Evolutionary conservation across 192 early-diverging fungal genomes (phyloP).

Genomic region (Haplosporangium gracile): DNA sequence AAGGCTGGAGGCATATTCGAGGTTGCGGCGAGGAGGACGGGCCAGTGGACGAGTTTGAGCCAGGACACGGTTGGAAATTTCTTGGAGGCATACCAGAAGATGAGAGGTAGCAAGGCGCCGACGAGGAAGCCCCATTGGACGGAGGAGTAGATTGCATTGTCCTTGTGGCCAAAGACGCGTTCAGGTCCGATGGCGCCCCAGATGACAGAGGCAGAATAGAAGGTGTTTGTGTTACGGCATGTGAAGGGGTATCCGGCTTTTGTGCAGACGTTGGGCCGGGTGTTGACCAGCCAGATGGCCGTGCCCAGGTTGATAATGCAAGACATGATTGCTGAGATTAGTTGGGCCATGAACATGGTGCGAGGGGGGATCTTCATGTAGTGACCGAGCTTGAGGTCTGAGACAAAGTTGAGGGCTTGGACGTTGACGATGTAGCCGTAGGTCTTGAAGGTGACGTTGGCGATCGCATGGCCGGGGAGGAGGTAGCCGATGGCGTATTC

Average conservation of each 20-base stretch:
- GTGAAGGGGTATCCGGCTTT: constrained; percentile 56
- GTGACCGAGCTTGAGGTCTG: constrained; percentile 82
- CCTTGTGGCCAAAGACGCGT: constrained; percentile 60
- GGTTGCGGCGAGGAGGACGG: constrained; percentile 60
- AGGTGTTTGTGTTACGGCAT: constrained; percentile 58
- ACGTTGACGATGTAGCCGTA: constrained; percentile 68
- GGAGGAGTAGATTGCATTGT: constrained; percentile 5
- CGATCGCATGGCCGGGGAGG: constrained; percentile 65
- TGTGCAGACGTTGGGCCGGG: constrained; percentile 57
- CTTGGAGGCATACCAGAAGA: constrained; percentile 64
- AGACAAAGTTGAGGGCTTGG: constrained; percentile 80
- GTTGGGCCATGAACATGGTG: constrained; percentile 76
- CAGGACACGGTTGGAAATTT: constrained; percentile 57
- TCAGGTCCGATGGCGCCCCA: constrained; percentile 72
- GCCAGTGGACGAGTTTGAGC: constrained; percentile 63
- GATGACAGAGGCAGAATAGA: constrained; percentile 70
- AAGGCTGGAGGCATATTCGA: constrained; percentile 66
- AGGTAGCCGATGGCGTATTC: constrained; percentile 67
- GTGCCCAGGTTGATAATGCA: constrained; percentile 72
- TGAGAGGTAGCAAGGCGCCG: constrained; percentile 65
- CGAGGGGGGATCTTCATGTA: constrained; percentile 86
- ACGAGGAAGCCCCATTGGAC: constrained; percentile 33
- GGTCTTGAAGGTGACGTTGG: constrained; percentile 71
- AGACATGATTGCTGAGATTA: constrained; percentile 74
- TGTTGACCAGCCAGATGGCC: constrained; percentile 57